Evolutionary conservation across 345 rosid species (phyloP).

Genomic region (Aquilaria malaccensis): DNA sequence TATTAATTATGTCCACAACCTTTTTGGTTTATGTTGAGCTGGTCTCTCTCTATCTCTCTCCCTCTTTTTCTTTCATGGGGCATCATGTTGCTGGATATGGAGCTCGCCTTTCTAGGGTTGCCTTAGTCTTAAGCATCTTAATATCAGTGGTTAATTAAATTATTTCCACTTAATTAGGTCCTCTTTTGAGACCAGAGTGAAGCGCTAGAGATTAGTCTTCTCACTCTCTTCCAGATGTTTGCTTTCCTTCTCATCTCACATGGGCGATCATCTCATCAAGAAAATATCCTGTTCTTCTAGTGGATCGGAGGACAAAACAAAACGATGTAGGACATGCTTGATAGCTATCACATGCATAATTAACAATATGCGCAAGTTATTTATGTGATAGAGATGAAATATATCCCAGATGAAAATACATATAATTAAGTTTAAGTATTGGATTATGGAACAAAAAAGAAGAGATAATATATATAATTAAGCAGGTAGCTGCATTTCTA

Average conservation of each 20-base stretch:
- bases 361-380: too few species aligned
- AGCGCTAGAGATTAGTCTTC: neutral
- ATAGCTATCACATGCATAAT: too few species aligned
- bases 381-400: too few species aligned
- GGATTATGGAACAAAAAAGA: too few species aligned
- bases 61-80: neutral
- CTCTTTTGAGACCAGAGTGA: neutral
- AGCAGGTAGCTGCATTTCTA: too few species aligned
- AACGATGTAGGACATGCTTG: too few species aligned
- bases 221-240: neutral
- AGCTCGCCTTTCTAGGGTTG: constrained; percentile 20
- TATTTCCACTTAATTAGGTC: constrained; percentile 6
- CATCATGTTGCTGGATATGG: neutral
- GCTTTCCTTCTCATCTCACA: neutral
- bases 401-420: too few species aligned
- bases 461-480: neutral
- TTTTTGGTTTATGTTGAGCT: constrained; percentile 4
- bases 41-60: neutral
- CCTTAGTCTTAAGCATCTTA: constrained; percentile 34
- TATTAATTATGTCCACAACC: neutral
- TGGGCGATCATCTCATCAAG: neutral
- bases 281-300: neutral
- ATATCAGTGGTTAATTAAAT: constrained; percentile 1
- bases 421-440: too few species aligned
- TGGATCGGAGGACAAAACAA: too few species aligned